Evolutionary conservation across 2,329 filamentous ascomycete genomes (phyloP), one percentile per base, ranked within the genome.

Genomic region (Setomelanomma holmii): DNA sequence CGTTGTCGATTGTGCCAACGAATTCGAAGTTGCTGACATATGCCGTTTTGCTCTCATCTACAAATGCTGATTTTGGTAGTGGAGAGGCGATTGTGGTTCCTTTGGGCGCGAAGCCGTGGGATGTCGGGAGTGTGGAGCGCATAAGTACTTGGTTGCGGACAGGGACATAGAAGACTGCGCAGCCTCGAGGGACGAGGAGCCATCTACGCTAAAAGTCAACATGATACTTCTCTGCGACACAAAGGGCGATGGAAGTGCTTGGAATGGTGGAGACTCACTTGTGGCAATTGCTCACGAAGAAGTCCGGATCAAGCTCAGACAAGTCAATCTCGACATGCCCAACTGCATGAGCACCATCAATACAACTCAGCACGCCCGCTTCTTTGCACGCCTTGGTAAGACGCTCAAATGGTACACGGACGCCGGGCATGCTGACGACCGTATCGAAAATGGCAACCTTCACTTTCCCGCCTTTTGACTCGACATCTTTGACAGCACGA

Each of bases 291-390:
- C 83, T 88, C 12, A 93, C 83, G 67, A 96, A 90, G 76, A 96
- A 97, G 73, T 97, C 93, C 0, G 91, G 87, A 56, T 92, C 84
- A 2, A 92, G 76, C 4, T 76, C 72, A 0, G 69, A 58, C 12
- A 97, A 75, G 72, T 96, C 84, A 6, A 97, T 73, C 1, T 83
- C 79, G 6, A 96, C 81, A 74, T 95, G 89, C 1, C 93, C 93
- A 20, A 96, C 77, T 1, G 89, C 88, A 74, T 98, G 93, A 0
- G 93, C 93, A 14, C 85, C 93, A 70, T 98, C 93, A 33, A 97
- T 79, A 17, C 91, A 78, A 63, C 88, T 92, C 47, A 93, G 69
- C 3, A 97, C 78, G 0, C 83, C 85, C 20, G 87, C 78, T 50
- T 87, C 82, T 39, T 80, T 82, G 71, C 92, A 96, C 0, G 84